Evolutionary conservation across 805 yeast species (phyloP).

Genomic region (Millerago galiae): DNA sequence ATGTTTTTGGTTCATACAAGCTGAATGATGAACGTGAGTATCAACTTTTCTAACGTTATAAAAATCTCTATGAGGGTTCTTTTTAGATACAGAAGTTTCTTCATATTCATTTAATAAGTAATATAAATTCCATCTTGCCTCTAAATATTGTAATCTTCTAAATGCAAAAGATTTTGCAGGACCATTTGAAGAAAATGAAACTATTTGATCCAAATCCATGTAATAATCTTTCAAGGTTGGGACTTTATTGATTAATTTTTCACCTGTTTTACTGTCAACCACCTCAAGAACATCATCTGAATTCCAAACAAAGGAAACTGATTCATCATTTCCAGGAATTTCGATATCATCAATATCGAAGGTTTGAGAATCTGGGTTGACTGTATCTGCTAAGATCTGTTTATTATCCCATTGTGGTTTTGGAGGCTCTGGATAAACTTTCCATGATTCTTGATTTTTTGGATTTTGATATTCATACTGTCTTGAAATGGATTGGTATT

Average conservation of each 20-base stretch:
- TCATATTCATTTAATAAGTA: constrained; percentile 84
- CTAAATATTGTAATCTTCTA: constrained; percentile 85
- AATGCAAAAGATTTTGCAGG: constrained; percentile 96
- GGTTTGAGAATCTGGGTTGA: constrained; percentile 34
- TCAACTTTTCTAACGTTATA: constrained; percentile 96
- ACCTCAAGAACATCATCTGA: constrained; percentile 69
- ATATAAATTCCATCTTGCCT: constrained; percentile 95
- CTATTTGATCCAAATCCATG: constrained; percentile 69
- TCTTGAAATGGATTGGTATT: constrained; percentile 62
- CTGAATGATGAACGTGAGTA: constrained; percentile 98
- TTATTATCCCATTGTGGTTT: constrained; percentile 80
- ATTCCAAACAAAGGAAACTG: constrained; percentile 40
- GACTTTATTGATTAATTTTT: constrained; percentile 43
- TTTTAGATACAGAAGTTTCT: constrained; percentile 84
- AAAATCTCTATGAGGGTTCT: constrained; percentile 95
- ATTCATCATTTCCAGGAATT: constrained; percentile 43
- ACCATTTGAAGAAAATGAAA: constrained; percentile 81
- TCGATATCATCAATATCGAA: constrained; percentile 37
- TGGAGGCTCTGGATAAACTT: constrained; percentile 89
- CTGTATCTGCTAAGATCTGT: constrained; percentile 37
- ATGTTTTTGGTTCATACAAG: constrained; percentile 99
- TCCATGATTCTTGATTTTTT: constrained; percentile 69
- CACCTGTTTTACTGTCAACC: constrained; percentile 29
- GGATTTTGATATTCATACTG: constrained; percentile 81
- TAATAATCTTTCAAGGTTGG: constrained; percentile 88